Conservation (phyloP, 192 early-diverging fungal genomes). For the Entophlyctis luteolus region DNA sequence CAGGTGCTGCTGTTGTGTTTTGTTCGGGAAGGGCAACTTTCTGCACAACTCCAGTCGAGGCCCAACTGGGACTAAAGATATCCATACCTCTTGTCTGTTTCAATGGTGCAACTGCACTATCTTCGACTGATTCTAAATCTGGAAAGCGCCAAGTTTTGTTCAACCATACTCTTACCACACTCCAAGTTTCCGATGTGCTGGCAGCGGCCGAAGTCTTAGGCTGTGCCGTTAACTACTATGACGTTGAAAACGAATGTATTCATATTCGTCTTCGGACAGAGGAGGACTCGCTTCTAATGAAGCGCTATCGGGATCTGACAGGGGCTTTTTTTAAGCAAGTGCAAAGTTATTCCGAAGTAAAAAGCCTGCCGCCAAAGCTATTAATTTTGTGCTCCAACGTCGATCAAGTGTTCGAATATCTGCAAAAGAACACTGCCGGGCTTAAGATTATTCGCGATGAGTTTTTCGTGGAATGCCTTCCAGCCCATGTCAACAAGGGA, state of each 20-base stretch:
- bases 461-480: slow-evolving; percentile 18
- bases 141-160: background rate
- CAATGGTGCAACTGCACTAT: slow-evolving; percentile 14
- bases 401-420: background rate
- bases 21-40: background rate
- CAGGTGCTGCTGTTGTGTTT: background rate
- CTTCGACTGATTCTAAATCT: too few species aligned
- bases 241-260: background rate
- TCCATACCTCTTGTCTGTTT: background rate
- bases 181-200: background rate
- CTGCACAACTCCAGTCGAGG: background rate
- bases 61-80: slow-evolving; percentile 2
- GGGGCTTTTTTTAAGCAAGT: background rate
- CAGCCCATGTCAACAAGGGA: slow-evolving; percentile 1
- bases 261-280: background rate
- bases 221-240: slow-evolving; percentile 11
- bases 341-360: background rate
- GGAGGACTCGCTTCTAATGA: background rate
- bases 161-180: background rate
- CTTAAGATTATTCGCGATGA: background rate
- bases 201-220: background rate
- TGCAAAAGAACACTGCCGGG: background rate
- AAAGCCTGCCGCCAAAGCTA: background rate
- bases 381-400: background rate
- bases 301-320: slow-evolving; percentile 1